Base-by-base conservation (phyloP, 2,329 filamentous ascomycete genomes). In the Aspergillus eucalypticola region DNA sequence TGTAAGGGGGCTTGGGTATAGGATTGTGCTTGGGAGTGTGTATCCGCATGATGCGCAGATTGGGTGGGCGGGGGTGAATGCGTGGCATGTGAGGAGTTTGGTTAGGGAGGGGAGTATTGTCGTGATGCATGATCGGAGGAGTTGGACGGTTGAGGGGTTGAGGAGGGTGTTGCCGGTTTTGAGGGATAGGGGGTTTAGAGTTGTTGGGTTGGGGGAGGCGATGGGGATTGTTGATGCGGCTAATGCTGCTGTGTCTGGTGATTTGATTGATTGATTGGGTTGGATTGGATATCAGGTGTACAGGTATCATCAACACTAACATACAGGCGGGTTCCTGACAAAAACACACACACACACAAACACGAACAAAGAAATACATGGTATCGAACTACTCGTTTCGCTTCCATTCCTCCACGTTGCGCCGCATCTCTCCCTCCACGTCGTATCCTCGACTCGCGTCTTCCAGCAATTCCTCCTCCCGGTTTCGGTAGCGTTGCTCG, bases 11-110 rank as follows among this genome's bases (percentile, higher is more conserved):
- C 72, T 92, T 62, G 88, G 87, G 3, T 93, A 91, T 75, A 81
- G 83, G 53, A 81, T 95, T 54, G 88, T 92, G n/a, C 78, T 96
- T 41, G 92, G 92, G 2, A 88, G 87, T 74, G 88, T 96, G 42
- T 96, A 96, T 76, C 92, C 92, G 5, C 92, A 96, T 78, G 92
- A 96, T 77, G 88, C 92, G n/a, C 92, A 96, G 81, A 88, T 96
- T 60, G 81, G 81, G 8, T 88, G 84, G 69, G 83, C 86, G 66
- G 78, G 80, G 64, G 66, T 92, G 55, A 96, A 96, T 76, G 88
- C 90, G 7, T 82, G 80, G 65, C 92, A 96, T 78, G 85, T 96
- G 3, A 75, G 96, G 67, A 92, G 90, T 76, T 92, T 92, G 89
- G 81, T 89, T 38, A 81, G 85, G 50, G 88, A 90, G 0, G 92